Percentiles rank a stretch among this genome's conserved stretches.
Evolutionary conservation across 768 basidiomycete species (phyloP).

Genomic region (Rhodotorula toruloides): DNA sequence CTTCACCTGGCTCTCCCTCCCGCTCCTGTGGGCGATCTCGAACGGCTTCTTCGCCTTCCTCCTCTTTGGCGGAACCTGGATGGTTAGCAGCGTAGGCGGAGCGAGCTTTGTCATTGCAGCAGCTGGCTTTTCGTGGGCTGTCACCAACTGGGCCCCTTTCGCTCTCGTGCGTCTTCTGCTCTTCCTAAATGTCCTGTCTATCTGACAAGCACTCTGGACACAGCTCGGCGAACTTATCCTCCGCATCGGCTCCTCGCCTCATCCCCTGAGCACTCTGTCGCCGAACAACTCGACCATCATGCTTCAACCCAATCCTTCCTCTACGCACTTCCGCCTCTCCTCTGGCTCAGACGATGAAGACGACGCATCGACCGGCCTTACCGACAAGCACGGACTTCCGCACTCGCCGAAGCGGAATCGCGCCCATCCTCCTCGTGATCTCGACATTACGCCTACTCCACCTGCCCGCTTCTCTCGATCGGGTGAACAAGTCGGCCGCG

Average conservation of each 20-base stretch:
- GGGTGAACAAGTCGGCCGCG: too few species aligned
- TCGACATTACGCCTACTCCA: background rate
- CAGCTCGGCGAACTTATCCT: constrained; percentile 83
- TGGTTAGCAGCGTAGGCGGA: constrained; percentile 61
- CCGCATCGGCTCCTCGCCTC: constrained; percentile 46
- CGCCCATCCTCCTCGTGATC: background rate
- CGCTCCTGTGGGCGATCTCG: constrained; percentile 70
- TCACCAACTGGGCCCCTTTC: constrained; percentile 89
- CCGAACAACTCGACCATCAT: background rate
- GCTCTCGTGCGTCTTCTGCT: constrained; percentile 57
- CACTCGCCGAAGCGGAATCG: background rate
- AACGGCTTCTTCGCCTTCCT: constrained; percentile 70
- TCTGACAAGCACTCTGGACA: background rate
- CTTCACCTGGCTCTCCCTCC: constrained; percentile 54
- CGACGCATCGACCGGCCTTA: background rate
- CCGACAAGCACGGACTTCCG: constrained; percentile 4
- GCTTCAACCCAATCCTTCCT: constrained; percentile 10
- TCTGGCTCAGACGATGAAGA: background rate
- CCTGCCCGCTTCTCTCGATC: background rate
- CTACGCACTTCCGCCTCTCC: background rate
- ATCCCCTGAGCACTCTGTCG: background rate
- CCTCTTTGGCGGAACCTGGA: constrained; percentile 67
- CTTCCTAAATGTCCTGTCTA: background rate
- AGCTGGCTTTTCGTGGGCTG: constrained; percentile 85
- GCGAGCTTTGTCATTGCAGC: constrained; percentile 72